Evolutionary conservation across 2,329 filamentous ascomycete genomes (phyloP), one percentile per base, ranked within the genome.

Genomic region (Curvularia verruculosa): DNA sequence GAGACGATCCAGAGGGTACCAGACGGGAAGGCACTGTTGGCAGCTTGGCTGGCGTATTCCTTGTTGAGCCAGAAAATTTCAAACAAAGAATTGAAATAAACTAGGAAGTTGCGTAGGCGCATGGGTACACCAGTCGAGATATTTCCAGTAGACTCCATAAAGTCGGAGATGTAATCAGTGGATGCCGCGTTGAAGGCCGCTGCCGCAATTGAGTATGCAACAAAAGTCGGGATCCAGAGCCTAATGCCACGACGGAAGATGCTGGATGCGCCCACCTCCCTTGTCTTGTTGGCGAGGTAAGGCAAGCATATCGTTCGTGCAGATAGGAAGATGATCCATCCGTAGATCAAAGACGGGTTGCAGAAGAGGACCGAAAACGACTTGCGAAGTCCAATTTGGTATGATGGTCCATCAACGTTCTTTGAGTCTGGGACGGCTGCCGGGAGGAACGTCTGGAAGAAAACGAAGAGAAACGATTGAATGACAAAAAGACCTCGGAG

Each of bases 31-130:
- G 75, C 78, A 12, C 58, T 66, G 52, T 75, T 80, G 2, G 73
- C 80, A 13, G 78, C 76, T 58, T 81, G 77, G 7, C 55, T 64
- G 51, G 63, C 66, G 55, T 77, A 80, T 26, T 68, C 56, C 15
- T 75, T 75, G 23, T 73, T 77, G 19, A 77, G 60, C 78, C 80
- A 82, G 63, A 82, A 81, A 28, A 81, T 61, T 37, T 81, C 73
- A 65, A 81, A 81, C 6, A 82, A 63, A 0, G 78, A 77, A 66
- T 82, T 82, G 69, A 80, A 77, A 45, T 77, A 81, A 13, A 76
- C 67, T 9, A 81, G 65, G 21, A 76, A 76, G 56, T 72, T 77
- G 24, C 76, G 71, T 2, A 79, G 62, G 21, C 64, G 60, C 41
- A 71, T 67, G 2, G 75, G 77, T 3, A 65, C 61, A n/a, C 58